A percentile compares a stretch with the other conserved stretches of the same genome.
These are phyloP conservation scores for Talaromyces sp. DNA, from an alignment of 2,329 filamentous ascomycete genomes.

Conservation along the genomic window DNA sequence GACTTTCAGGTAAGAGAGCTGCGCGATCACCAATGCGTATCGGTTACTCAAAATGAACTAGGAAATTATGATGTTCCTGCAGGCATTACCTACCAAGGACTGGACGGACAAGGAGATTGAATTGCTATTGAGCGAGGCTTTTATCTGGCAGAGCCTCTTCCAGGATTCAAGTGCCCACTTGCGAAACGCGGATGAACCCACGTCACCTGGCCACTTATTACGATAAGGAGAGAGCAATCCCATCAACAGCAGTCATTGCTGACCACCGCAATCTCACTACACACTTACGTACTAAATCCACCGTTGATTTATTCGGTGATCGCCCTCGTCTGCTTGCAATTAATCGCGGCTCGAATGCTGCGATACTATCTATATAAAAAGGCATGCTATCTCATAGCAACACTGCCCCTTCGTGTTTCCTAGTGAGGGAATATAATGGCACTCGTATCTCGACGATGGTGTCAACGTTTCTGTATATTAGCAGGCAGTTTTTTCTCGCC, in stretches of 20 bases:
- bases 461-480: not conserved
- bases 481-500: not conserved
- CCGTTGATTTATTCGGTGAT: not conserved
- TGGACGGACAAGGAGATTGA: slow-evolving; percentile 99
- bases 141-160: slow-evolving; percentile 97
- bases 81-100: slow-evolving; percentile 82
- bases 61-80: slow-evolving; percentile 99
- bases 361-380: not conserved
- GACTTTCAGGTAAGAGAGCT: slow-evolving; percentile 62
- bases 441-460: not conserved
- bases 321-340: not conserved
- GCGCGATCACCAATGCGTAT: not conserved
- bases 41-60: slow-evolving; percentile 33
- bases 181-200: slow-evolving; percentile 31
- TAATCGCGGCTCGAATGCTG: not conserved
- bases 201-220: slow-evolving; percentile 28
- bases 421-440: not conserved
- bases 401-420: not conserved
- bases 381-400: not conserved
- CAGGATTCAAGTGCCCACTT: slow-evolving; percentile 91
- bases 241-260: not conserved
- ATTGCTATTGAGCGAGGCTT: slow-evolving; percentile 88
- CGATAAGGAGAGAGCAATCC: not conserved
- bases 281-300: not conserved
- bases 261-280: not conserved